Evolutionary conservation across 441 rosid genomes (phyloP).

Genomic region (Erodium texanum): DNA sequence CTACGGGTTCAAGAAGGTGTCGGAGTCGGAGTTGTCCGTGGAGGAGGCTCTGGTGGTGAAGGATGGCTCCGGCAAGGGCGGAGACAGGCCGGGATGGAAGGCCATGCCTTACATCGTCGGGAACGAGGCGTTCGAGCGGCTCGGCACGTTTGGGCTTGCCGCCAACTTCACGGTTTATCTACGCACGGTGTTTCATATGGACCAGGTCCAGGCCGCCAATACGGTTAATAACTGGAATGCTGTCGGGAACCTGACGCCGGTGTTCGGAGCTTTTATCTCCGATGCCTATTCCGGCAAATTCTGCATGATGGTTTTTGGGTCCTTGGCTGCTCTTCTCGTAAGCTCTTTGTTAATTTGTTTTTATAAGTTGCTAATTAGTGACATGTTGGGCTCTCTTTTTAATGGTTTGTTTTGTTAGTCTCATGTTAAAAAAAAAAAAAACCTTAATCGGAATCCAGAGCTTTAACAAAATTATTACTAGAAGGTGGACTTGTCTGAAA

Average conservation of each 20-base stretch:
- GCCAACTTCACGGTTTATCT: neutral
- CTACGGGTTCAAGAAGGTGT: no score
- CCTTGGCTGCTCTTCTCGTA: constrained; percentile 53
- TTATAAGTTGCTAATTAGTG: no score
- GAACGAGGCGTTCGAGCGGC: constrained; percentile 3
- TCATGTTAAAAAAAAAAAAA: no score
- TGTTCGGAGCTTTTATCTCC: constrained; percentile 35
- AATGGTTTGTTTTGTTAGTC: no score
- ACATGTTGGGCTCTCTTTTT: no score
- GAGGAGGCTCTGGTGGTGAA: neutral
- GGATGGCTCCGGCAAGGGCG: neutral
- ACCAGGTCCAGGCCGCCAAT: neutral
- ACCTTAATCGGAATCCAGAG: no score
- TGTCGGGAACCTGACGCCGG: neutral
- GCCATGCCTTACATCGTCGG: neutral
- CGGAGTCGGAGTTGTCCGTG: neutral
- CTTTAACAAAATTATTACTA: no score
- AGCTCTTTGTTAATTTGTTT: no score
- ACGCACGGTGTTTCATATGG: neutral
- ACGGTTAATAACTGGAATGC: neutral
- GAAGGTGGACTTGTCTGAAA: no score
- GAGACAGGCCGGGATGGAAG: neutral
- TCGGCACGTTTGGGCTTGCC: neutral
- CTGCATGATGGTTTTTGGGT: constrained; percentile 49
- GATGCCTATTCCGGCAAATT: constrained; percentile 50